A percentile compares a stretch with the other conserved stretches of the same genome.
These are phyloP conservation scores for Cladosporium austrohemisphaericum DNA, from an alignment of 2,329 filamentous ascomycete genomes.

Conservation along the genomic window DNA sequence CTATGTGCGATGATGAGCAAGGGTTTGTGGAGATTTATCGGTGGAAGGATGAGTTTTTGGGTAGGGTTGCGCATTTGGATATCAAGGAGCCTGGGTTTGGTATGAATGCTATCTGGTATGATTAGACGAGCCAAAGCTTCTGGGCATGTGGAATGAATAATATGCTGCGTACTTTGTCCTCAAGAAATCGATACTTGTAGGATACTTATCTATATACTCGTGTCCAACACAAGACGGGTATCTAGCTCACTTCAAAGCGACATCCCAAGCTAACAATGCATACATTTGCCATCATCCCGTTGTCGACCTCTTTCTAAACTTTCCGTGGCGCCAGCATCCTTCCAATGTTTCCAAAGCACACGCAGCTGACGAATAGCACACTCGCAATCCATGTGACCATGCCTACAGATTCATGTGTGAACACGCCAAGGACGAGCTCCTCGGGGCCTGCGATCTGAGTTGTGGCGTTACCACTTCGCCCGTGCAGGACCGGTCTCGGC, in stretches of 20 bases:
- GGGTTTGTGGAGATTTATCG: constrained; percentile 85
- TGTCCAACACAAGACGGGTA: no score
- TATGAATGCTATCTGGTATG: constrained; percentile 97
- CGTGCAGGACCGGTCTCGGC: constrained; percentile 34
- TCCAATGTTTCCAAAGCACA: constrained; percentile 96
- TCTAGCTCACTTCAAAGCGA: background rate
- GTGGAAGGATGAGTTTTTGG: constrained; percentile 78
- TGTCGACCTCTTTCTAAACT: background rate
- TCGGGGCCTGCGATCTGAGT: constrained; percentile 18
- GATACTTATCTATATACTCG: no score
- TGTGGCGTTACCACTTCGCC: constrained; percentile 23
- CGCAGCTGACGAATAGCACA: constrained; percentile 88
- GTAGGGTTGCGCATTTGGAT: constrained; percentile 70
- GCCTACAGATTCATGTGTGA: constrained; percentile 62
- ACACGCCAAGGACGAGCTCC: constrained; percentile 44
- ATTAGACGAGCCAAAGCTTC: constrained; percentile 42
- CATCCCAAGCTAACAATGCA: background rate
- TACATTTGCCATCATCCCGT: no score
- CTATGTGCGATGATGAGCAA: constrained; percentile 82
- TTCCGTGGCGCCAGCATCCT: constrained; percentile 60
- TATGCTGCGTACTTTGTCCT: no score
- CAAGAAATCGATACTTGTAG: no score
- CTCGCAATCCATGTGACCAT: constrained; percentile 85
- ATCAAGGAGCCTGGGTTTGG: constrained; percentile 86
- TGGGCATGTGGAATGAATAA: no score